phyloP scores from a whole-genome alignment of 1,284 basidiomycete species.

The Schizophyllum amplum region DNA sequence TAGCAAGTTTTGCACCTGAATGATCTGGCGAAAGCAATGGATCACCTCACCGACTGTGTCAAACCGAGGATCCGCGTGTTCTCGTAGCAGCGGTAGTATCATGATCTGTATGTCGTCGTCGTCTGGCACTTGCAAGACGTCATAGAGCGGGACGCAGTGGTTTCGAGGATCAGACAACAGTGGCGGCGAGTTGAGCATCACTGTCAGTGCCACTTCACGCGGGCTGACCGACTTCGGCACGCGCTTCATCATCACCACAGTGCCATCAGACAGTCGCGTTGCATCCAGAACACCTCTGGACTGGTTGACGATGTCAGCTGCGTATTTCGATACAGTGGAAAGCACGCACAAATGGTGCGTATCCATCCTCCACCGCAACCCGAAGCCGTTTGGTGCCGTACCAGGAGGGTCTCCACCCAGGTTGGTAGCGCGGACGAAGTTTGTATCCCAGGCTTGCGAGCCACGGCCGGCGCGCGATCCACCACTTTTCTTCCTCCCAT shows the following conservation, averaged over 20 bases:
- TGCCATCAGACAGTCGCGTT: not conserved
- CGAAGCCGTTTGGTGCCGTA: not conserved
- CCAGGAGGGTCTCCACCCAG: conserved; percentile 9
- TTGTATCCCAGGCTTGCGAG: conserved; percentile 5
- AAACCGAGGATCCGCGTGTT: conserved; percentile 18
- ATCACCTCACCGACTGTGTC: conserved; percentile 26
- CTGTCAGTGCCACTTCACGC: conserved; percentile 13
- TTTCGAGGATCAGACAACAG: conserved; percentile 13
- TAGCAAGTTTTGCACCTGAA: conserved; percentile 31
- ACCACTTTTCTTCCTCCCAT: conserved; percentile 1
- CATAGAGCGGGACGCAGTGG: conserved; percentile 17
- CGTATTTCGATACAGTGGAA: not conserved
- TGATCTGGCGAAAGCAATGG: conserved; percentile 25
- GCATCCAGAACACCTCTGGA: not conserved
- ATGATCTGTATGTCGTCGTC: conserved; percentile 14
- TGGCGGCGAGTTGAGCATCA: conserved; percentile 7
- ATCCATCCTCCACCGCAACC: not conserved
- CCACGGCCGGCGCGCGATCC: conserved; percentile 7
- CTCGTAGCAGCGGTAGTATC: conserved; percentile 24
- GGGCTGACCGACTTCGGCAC: conserved; percentile 3
- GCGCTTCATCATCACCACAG: conserved; percentile 1
- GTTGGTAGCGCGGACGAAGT: conserved; percentile 2
- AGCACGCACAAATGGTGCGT: not conserved
- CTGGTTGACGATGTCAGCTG: not conserved
- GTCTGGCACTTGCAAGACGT: conserved; percentile 14